Conservation (phyloP, 768 basidiomycete species). For the Strobilomyces confusus region DNA sequence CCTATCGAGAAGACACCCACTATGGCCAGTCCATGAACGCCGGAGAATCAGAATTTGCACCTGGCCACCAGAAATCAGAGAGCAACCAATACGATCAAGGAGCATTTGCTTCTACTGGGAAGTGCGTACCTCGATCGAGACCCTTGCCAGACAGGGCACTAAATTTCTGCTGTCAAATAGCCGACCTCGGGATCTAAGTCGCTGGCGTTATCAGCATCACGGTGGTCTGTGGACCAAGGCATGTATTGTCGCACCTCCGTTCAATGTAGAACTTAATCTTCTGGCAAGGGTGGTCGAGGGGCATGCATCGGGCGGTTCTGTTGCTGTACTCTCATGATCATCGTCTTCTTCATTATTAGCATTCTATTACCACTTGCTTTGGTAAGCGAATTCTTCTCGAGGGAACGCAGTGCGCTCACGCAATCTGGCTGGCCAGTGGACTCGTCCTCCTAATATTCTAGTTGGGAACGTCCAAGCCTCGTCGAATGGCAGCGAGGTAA, state of each 20-base stretch:
- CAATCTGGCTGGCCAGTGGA: slow-evolving; percentile 43
- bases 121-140: slow-evolving; percentile 23
- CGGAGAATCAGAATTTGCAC: slow-evolving; percentile 8
- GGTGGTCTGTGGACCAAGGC: slow-evolving; percentile 72
- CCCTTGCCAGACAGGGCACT: background rate
- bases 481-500: slow-evolving; percentile 43
- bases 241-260: slow-evolving; percentile 1
- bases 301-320: slow-evolving; percentile 66
- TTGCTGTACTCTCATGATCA: slow-evolving; percentile 69
- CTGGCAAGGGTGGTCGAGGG: slow-evolving; percentile 51
- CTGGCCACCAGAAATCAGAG: slow-evolving; percentile 28
- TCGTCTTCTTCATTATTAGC: slow-evolving; percentile 59
- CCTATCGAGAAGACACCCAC: slow-evolving; percentile 36
- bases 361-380: slow-evolving; percentile 63
- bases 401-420: slow-evolving; percentile 1
- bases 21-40: slow-evolving; percentile 14
- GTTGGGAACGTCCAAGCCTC: slow-evolving; percentile 47
- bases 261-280: background rate
- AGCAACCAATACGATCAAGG: slow-evolving; percentile 39
- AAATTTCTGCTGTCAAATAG: slow-evolving; percentile 12
- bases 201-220: slow-evolving; percentile 53
- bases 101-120: slow-evolving; percentile 35
- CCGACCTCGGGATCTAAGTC: slow-evolving; percentile 34
- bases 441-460: slow-evolving; percentile 64
- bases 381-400: slow-evolving; percentile 39